These are phyloP conservation scores for Epipyxis sp. DNA, from an alignment of 108 stramenopile genomes.

Conservation along the genomic window DNA sequence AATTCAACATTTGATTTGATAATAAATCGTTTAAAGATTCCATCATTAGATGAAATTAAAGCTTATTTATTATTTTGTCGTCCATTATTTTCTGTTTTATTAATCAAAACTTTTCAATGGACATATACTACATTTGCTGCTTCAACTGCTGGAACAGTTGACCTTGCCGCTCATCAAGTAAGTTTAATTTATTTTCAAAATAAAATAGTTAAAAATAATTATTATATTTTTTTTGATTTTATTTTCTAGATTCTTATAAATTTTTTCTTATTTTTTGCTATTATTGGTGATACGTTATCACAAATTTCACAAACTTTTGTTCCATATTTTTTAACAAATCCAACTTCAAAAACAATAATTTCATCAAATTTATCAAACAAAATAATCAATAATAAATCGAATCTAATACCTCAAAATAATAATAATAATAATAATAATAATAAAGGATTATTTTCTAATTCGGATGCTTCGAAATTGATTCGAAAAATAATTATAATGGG, in stretches of 20 bases:
- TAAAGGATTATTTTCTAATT: too few species aligned
- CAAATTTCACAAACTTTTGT: not conserved
- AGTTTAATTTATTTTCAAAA: not conserved
- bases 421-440: too few species aligned
- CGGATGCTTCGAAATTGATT: too few species aligned
- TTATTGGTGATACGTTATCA: conserved; percentile 74
- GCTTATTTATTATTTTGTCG: conserved; percentile 67
- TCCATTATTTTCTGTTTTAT: conserved; percentile 73
- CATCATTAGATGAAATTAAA: conserved; percentile 61
- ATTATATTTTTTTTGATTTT: too few species aligned
- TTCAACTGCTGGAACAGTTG: conserved; percentile 53
- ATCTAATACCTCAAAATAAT: too few species aligned
- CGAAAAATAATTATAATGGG: not conserved
- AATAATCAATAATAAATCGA: too few species aligned
- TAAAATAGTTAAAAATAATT: not conserved
- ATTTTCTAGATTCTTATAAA: conserved; percentile 59
- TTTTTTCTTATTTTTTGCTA: conserved; percentile 84
- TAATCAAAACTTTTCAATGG: conserved; percentile 71
- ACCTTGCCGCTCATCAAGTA: conserved; percentile 76
- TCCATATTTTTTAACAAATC: not conserved
- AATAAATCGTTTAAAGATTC: conserved; percentile 68
- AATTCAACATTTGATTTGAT: too few species aligned
- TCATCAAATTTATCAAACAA: not conserved
- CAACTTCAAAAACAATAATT: not conserved
- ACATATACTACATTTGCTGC: conserved; percentile 65